phyloP scores from a whole-genome alignment of 1,139 yeast species.

The Zygoascus sp. region DNA sequence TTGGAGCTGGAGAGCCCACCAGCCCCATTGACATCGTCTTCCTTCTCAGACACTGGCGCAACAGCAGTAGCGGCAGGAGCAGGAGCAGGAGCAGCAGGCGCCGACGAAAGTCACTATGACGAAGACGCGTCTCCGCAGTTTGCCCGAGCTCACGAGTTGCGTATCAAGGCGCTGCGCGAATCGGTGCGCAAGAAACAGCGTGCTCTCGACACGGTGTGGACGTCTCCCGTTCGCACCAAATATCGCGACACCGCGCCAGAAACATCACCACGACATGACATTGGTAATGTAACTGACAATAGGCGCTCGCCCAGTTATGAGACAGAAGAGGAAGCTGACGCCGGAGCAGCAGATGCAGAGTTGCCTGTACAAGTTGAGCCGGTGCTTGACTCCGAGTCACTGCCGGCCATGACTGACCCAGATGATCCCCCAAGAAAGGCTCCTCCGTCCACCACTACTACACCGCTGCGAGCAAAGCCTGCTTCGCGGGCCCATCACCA shows the following conservation, averaged over 20 bases:
- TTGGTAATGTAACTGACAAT: too few relatives aligned
- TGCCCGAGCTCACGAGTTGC: slow-evolving; percentile 10
- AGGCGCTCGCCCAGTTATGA: too few relatives aligned
- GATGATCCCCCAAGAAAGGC: background rate
- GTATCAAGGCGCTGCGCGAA: slow-evolving; percentile 9
- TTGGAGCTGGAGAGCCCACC: slow-evolving; percentile 8
- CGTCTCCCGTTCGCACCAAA: background rate
- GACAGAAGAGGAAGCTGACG: too few relatives aligned
- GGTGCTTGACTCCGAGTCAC: background rate
- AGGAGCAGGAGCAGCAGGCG: too few relatives aligned
- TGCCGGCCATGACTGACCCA: background rate
- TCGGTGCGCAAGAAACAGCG: slow-evolving; percentile 8
- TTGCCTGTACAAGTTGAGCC: background rate
- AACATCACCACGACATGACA: background rate
- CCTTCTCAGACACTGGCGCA: too few relatives aligned
- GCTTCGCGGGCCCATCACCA: background rate
- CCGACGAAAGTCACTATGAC: too few relatives aligned
- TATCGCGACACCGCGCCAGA: background rate
- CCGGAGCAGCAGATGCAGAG: too few relatives aligned
- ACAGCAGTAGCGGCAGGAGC: too few relatives aligned
- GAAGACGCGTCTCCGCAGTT: slow-evolving; percentile 8
- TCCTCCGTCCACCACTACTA: too few relatives aligned
- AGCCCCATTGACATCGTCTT: background rate
- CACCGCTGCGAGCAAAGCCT: background rate
- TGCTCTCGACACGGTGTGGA: slow-evolving; percentile 6